Base-by-base conservation (phyloP, 768 basidiomycete genomes). In the Tylopilus sp. region DNA sequence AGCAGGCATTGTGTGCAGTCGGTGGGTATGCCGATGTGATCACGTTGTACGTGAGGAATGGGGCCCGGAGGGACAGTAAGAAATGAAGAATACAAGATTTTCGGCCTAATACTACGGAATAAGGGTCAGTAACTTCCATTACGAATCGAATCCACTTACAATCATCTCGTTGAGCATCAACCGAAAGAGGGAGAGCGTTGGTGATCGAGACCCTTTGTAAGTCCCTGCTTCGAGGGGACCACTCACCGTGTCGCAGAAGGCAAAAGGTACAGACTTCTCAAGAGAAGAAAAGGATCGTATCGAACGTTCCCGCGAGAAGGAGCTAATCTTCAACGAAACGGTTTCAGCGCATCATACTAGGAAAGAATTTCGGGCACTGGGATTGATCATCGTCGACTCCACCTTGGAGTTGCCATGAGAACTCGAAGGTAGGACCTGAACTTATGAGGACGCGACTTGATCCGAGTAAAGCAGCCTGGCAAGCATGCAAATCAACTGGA, bases 331-430 rank as follows among this genome's bases (percentile, higher is more conserved):
- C 3, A 63, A 7, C 30, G 82, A 58, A n/a, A 60, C 14, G 45
- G 58, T n/a, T 16, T 44, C 11, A 43, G 81, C 1, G 59, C 78
- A 56, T 85, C 78, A 54, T 85, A n/a, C n/a, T n/a, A 85, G 65
- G 85, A 85, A 17, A 84, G 37, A 4, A 78, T 40, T 16, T 70
- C 60, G 43, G 62, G 65, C 28, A 43, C 45, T n/a, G n/a, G n/a
- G n/a, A n/a, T n/a, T n/a, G n/a, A n/a, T n/a, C n/a, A n/a, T n/a
- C n/a, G n/a, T n/a, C n/a, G n/a, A n/a, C n/a, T n/a, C n/a, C n/a
- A n/a, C n/a, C n/a, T n/a, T n/a, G n/a, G n/a, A n/a, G n/a, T n/a
- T n/a, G n/a, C n/a, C n/a, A n/a, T n/a, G n/a, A n/a, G n/a, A n/a
- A n/a, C n/a, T n/a, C n/a, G n/a, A n/a, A n/a, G n/a, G n/a, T n/a